A percentile compares a stretch with the other conserved stretches of the same genome.
Evolutionary conservation across 2,329 filamentous ascomycete genomes (phyloP).

Genomic region (Hypoxylon sp.): DNA sequence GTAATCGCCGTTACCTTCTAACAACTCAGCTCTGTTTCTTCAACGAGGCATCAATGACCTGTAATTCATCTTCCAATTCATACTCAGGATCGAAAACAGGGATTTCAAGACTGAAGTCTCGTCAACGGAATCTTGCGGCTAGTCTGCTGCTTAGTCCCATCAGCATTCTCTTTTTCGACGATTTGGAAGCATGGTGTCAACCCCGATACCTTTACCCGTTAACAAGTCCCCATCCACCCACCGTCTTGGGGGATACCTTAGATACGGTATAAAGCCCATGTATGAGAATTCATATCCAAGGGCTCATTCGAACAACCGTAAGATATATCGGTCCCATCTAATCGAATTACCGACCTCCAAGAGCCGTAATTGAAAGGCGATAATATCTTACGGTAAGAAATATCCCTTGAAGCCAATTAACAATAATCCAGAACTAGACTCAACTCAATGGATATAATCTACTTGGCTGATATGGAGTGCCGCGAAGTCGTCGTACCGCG

Average conservation of each 20-base stretch:
- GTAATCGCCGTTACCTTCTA: conserved; percentile 49
- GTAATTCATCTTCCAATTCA: conserved; percentile 46
- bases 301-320: conserved; percentile 39
- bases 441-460: conserved; percentile 55
- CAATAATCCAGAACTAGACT: conserved; percentile 5
- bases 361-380: neutral
- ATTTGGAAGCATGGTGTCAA: conserved; percentile 9
- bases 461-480: conserved; percentile 62
- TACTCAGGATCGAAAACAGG: conserved; percentile 50
- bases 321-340: conserved; percentile 42
- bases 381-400: conserved; percentile 24
- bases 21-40: conserved; percentile 2
- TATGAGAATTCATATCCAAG: conserved; percentile 34
- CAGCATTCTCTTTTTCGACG: conserved; percentile 11
- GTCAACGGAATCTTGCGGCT: conserved; percentile 47
- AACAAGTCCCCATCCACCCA: conserved; percentile 1
- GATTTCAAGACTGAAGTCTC: conserved; percentile 44
- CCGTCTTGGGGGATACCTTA: conserved; percentile 5
- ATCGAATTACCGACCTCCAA: neutral
- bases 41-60: neutral
- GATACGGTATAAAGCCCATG: conserved; percentile 35
- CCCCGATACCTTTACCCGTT: conserved; percentile 34
- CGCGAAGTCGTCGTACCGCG: conserved; percentile 63
- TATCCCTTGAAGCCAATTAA: conserved; percentile 24
- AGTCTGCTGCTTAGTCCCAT: conserved; percentile 42